Evolutionary conservation across 495 filamentous ascomycete genomes (phyloP).

Genomic region (Physcia stellaris): DNA sequence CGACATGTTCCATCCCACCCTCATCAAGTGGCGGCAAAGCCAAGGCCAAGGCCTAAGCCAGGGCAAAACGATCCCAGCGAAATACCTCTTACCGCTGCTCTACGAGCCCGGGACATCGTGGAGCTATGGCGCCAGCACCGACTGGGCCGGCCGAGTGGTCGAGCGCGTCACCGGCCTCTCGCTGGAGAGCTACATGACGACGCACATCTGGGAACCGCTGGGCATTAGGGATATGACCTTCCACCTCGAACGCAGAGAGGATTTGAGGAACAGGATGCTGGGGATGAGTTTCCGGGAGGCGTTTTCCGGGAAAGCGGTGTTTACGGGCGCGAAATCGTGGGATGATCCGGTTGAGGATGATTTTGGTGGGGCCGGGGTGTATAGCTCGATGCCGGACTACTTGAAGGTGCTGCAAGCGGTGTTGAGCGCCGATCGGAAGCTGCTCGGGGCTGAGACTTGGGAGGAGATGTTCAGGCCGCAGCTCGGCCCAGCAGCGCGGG

Average conservation of each 20-base stretch:
- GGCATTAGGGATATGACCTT: constrained; percentile 30
- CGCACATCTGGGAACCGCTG: constrained; percentile 31
- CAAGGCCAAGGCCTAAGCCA: neutral
- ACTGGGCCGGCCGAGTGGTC: constrained; percentile 37
- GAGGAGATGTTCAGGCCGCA: constrained; percentile 40
- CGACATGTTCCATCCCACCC: constrained; percentile 22
- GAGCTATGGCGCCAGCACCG: constrained; percentile 35
- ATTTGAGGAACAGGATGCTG: constrained; percentile 22
- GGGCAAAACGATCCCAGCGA: constrained; percentile 11
- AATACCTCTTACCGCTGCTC: constrained; percentile 24
- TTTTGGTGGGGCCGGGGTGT: constrained; percentile 41
- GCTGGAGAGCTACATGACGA: constrained; percentile 31
- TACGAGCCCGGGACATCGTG: constrained; percentile 37
- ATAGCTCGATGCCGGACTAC: constrained; percentile 30
- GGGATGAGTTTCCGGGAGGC: constrained; percentile 21
- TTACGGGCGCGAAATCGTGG: constrained; percentile 14
- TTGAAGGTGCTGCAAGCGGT: constrained; percentile 35
- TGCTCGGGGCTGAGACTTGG: constrained; percentile 29
- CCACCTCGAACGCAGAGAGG: constrained; percentile 21
- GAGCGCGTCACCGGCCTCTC: constrained; percentile 22
- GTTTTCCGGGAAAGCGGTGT: constrained; percentile 11
- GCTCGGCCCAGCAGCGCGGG: constrained; percentile 19
- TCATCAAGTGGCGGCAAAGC: constrained; percentile 21
- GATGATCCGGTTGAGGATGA: constrained; percentile 21
- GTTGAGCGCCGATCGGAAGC: constrained; percentile 28